Conservation (phyloP, 371 early-diverging fungal genomes). For the Rhizopus stolonifer region DNA sequence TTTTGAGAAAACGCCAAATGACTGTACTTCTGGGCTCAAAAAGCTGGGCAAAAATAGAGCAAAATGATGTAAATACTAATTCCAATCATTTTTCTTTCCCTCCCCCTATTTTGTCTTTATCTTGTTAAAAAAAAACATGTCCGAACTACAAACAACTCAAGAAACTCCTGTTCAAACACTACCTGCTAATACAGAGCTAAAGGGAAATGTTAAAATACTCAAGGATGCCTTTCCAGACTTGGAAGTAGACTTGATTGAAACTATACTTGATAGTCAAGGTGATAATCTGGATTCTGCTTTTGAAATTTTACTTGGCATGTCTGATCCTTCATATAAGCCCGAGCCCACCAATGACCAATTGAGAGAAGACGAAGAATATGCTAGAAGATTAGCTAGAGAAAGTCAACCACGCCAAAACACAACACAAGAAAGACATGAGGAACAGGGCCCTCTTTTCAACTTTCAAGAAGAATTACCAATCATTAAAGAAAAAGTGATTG, state of each 20-base stretch:
- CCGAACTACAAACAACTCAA: neutral
- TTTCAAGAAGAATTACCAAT: slow-evolving; percentile 38
- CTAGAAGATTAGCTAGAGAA: slow-evolving; percentile 33
- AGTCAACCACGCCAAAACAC: slow-evolving; percentile 14
- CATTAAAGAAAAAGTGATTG: slow-evolving; percentile 39
- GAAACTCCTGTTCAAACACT: neutral
- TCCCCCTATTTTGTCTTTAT: neutral
- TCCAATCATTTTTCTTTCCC: neutral
- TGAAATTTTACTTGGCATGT: slow-evolving; percentile 36
- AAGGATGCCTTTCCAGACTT: slow-evolving; percentile 39
- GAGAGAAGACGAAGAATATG: slow-evolving; percentile 36
- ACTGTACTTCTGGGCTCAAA: too few relatives aligned
- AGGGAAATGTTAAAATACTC: slow-evolving; percentile 21
- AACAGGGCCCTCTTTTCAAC: slow-evolving; percentile 22
- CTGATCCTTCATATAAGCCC: slow-evolving; percentile 37
- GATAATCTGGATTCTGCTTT: slow-evolving; percentile 31
- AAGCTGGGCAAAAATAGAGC: too few relatives aligned
- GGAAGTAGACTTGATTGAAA: slow-evolving; percentile 37
- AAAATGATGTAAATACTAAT: neutral
- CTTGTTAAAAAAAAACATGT: neutral
- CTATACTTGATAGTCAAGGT: slow-evolving; percentile 30
- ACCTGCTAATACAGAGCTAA: neutral
- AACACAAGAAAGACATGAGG: slow-evolving; percentile 5
- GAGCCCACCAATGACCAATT: slow-evolving; percentile 24
- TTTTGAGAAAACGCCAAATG: too few relatives aligned